A percentile compares a stretch with the other conserved stretches of the same genome.
phyloP scores from a whole-genome alignment of 1,284 basidiomycete species.

The Moesziomyces antarcticus region DNA sequence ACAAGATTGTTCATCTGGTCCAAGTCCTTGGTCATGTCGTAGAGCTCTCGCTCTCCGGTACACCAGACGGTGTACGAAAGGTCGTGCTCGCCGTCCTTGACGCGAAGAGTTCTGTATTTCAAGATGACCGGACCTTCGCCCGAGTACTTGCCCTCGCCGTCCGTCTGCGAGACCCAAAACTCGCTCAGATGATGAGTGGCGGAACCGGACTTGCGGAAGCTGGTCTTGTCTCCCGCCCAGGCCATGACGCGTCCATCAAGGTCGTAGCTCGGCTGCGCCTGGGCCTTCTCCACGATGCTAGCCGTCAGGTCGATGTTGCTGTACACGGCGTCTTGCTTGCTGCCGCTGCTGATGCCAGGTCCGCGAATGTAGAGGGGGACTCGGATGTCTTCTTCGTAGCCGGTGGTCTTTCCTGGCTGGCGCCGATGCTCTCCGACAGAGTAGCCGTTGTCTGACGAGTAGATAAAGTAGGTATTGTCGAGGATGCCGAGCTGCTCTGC shows the following conservation, averaged over 20 bases:
- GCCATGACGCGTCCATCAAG: slow-evolving; percentile 8
- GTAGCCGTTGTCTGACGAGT: too few relatives aligned
- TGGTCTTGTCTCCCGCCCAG: background rate
- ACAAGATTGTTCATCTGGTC: too few relatives aligned
- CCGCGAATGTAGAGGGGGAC: slow-evolving; percentile 2
- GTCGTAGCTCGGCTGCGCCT: slow-evolving; percentile 6
- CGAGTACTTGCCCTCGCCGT: slow-evolving; percentile 8
- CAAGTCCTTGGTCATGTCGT: too few relatives aligned
- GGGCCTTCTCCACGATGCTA: slow-evolving; percentile 1
- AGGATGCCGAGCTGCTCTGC: too few relatives aligned
- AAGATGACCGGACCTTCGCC: background rate
- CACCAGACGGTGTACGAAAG: slow-evolving; percentile 7
- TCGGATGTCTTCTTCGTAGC: too few relatives aligned
- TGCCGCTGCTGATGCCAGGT: background rate
- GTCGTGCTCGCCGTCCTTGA: slow-evolving; percentile 7
- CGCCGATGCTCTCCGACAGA: too few relatives aligned
- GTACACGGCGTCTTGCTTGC: slow-evolving; percentile 1
- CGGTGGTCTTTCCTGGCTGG: too few relatives aligned
- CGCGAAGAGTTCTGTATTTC: slow-evolving; percentile 4
- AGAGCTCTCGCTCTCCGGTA: slow-evolving; percentile 1
- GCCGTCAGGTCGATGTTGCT: slow-evolving; percentile 15
- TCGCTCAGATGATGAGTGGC: slow-evolving; percentile 12
- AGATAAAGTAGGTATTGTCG: too few relatives aligned
- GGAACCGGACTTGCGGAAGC: background rate
- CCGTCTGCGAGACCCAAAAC: slow-evolving; percentile 4